Evolutionary conservation across 1,139 yeast genomes (phyloP), one percentile per base, ranked within the genome.

Genomic region (Lipomyces yarrowii): DNA sequence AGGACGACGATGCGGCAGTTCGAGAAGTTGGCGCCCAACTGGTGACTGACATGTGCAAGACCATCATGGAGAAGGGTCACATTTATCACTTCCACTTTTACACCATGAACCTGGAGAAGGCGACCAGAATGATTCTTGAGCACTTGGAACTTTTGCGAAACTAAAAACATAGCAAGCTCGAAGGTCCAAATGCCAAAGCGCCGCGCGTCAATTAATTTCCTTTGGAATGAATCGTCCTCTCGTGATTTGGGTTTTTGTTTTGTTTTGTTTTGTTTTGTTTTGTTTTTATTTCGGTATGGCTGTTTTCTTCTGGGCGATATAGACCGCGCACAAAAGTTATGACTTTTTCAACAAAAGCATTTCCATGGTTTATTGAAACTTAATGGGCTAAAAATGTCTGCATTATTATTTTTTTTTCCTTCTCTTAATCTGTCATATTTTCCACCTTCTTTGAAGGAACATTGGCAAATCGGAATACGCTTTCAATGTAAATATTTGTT

Each of bases 91-190:
- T 94, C 73, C 99, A 94, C 79, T 90, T 94, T 76, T 94, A 94
- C 79, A 94, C 98, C 67, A 93, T 93, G 98, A 93, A 93, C 77
- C 83, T 93, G 77, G 98, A 93, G 78, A 87, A 89, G 77, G 87
- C 98, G 5, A 90, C 98, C 1, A 82, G 91, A 70, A 91, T 92
- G 96, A 87, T 92, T 64, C 82, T 94, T 73, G 97, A 94, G 73
- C 82, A 83, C 62, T 83, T 94, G 71, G 84, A 85, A 52, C 55
- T 62, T 21, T 30, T 62, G 42, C 61, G 58, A 15, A 52, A 62
- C 51, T 65, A 46, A 48, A n/a, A n/a, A n/a, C n/a, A n/a, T n/a
- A n/a, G 32, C 18, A 6, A n/a, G 3, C 33, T 35, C 13, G 23
- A 10, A 42, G 26, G 21, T 42, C 37, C 6, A n/a, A n/a, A n/a